Conservation (phyloP, 352 stramenopile species). For the Pythium brachiatum region DNA sequence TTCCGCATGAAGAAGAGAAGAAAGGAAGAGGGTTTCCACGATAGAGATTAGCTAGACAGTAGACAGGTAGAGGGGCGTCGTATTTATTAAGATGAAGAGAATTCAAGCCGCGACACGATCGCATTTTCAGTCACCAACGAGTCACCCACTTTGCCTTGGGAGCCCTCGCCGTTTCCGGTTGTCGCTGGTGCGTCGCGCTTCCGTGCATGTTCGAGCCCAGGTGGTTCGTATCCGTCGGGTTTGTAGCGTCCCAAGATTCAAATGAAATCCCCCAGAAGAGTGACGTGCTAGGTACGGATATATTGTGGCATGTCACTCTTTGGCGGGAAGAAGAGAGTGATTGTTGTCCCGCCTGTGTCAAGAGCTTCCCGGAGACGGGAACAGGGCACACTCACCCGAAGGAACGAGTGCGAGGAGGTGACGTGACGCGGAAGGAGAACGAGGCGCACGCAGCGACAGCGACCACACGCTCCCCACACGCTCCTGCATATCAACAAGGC, state of each 20-base stretch:
- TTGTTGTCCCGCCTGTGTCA: constrained; percentile 27
- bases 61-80: background rate
- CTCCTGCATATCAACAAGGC: background rate
- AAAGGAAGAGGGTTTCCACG: background rate
- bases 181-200: background rate
- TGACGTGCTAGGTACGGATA: background rate
- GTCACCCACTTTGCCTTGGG: background rate
- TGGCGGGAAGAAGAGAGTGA: constrained; percentile 22
- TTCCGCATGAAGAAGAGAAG: constrained; percentile 16
- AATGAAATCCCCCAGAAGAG: background rate
- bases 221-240: constrained; percentile 1
- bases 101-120: constrained; percentile 4
- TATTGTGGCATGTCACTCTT: constrained; percentile 15
- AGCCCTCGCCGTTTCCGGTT: background rate
- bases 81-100: constrained; percentile 11
- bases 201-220: background rate
- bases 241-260: background rate
- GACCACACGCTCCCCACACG: background rate
- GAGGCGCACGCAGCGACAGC: background rate
- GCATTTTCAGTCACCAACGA: constrained; percentile 17
- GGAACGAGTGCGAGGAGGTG: background rate
- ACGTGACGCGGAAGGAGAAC: background rate
- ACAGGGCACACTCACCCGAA: constrained; percentile 1
- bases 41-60: background rate
- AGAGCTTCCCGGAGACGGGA: constrained; percentile 11